These are phyloP conservation scores for carrot (Daucus carota) DNA, from an alignment of 129 eudicot genomes.

Conservation along the genomic window DNA sequence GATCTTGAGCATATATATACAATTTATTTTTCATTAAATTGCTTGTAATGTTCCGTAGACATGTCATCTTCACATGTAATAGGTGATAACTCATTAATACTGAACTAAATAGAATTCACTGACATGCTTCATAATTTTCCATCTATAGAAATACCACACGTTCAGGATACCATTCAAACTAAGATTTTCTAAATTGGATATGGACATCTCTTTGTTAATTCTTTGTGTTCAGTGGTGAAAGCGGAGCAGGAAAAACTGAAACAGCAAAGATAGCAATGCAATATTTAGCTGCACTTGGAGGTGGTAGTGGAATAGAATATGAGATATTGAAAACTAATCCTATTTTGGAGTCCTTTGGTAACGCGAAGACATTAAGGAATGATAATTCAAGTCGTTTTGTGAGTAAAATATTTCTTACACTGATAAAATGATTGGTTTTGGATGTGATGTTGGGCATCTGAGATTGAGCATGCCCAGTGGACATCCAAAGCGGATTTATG, in stretches of 20 bases:
- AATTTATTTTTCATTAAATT: background rate
- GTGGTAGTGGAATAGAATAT: conserved; percentile 85
- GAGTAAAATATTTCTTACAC: conserved; percentile 25
- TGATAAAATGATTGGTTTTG: background rate
- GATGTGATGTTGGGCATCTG: background rate
- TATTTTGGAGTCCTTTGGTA: conserved; percentile 84
- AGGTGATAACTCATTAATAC: background rate
- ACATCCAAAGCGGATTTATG: background rate
- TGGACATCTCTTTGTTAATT: background rate
- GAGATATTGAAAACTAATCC: conserved; percentile 81
- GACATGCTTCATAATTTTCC: background rate
- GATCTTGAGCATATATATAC: background rate
- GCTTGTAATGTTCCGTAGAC: background rate
- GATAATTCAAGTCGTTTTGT: conserved; percentile 93
- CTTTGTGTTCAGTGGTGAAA: conserved; percentile 62
- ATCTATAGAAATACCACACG: background rate
- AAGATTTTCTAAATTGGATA: background rate
- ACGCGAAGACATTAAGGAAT: conserved; percentile 78
- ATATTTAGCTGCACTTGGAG: conserved; percentile 91
- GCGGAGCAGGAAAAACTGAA: conserved; percentile 96
- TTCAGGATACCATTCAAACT: background rate
- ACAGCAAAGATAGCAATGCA: conserved; percentile 96
- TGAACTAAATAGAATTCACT: background rate
- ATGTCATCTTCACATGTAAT: background rate
- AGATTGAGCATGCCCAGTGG: background rate